A percentile compares a stretch with the other conserved stretches of the same genome.
Evolutionary conservation across 352 stramenopile genomes (phyloP).

Genomic region (Phytophthora multivora): DNA sequence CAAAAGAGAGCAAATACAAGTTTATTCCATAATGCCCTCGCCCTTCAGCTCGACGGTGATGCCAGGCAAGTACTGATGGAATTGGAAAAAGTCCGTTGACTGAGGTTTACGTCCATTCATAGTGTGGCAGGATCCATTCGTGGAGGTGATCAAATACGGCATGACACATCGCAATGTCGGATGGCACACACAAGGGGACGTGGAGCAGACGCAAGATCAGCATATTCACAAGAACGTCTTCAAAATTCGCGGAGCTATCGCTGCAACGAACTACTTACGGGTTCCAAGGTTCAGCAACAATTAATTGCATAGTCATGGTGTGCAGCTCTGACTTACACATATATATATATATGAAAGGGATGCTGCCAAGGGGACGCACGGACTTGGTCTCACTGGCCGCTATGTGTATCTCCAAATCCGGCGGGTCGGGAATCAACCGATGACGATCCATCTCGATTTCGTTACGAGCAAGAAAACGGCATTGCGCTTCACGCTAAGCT

Average conservation of each 20-base stretch:
- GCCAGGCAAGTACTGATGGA: conserved; percentile 21
- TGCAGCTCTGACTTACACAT: not conserved
- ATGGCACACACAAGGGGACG: conserved; percentile 63
- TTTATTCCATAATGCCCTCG: conserved; percentile 21
- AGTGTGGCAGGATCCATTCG: conserved; percentile 88
- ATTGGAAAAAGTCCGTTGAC: not conserved
- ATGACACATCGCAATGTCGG: conserved; percentile 65
- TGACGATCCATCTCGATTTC: conserved; percentile 75
- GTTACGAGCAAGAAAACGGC: conserved; percentile 69
- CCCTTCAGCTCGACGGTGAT: conserved; percentile 27
- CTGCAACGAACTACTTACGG: conserved; percentile 73
- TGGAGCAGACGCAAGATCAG: conserved; percentile 68
- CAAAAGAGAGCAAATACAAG: not conserved
- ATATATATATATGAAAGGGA: conserved; percentile 28
- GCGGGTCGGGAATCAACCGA: conserved; percentile 37
- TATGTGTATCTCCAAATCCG: conserved; percentile 75
- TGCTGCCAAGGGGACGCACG: conserved; percentile 51
- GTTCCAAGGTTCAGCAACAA: conserved; percentile 50
- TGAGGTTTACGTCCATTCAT: not conserved
- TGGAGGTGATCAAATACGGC: conserved; percentile 85
- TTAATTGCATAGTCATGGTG: not conserved
- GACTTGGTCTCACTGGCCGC: conserved; percentile 64
- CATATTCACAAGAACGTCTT: conserved; percentile 83
- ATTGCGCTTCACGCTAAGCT: conserved; percentile 74
- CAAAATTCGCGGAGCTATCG: conserved; percentile 71